Conservation (phyloP, 345 rosid genomes). For the Populus nigra region DNA sequence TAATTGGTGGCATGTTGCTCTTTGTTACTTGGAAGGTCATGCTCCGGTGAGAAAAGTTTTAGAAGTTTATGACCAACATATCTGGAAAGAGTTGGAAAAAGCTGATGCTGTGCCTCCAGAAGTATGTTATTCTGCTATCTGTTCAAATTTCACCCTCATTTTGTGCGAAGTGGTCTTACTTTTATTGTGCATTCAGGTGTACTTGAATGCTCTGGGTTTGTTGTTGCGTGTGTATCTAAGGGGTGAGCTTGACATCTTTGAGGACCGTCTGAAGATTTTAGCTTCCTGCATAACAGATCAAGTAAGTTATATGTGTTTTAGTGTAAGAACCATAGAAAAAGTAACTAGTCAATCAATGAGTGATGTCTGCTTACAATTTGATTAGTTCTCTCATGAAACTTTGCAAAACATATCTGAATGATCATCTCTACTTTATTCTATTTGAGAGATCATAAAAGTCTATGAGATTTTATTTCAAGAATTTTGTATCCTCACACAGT, state of each 20-base stretch:
- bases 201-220: slow-evolving; percentile 74
- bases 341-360: neutral
- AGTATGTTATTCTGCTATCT: slow-evolving; percentile 30
- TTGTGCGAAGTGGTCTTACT: slow-evolving; percentile 1
- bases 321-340: neutral
- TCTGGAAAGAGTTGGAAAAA: slow-evolving; percentile 77
- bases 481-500: neutral
- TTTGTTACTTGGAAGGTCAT: slow-evolving; percentile 92
- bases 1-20: slow-evolving; percentile 98
- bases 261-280: slow-evolving; percentile 51
- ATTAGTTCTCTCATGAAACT: neutral
- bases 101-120: slow-evolving; percentile 49
- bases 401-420: slow-evolving; percentile 3
- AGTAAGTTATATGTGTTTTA: slow-evolving; percentile 34
- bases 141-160: neutral
- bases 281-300: slow-evolving; percentile 45
- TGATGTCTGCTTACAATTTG: neutral
- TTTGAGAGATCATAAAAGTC: neutral
- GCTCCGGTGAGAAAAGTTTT: slow-evolving; percentile 52
- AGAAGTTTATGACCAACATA: slow-evolving; percentile 64
- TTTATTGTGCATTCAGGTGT: slow-evolving; percentile 49
- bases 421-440: neutral
- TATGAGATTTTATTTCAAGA: neutral
- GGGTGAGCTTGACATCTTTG: slow-evolving; percentile 46
- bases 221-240: slow-evolving; percentile 60